Evolutionary conservation across 129 eudicot species (phyloP).

Genomic region (Apium graveolens): DNA sequence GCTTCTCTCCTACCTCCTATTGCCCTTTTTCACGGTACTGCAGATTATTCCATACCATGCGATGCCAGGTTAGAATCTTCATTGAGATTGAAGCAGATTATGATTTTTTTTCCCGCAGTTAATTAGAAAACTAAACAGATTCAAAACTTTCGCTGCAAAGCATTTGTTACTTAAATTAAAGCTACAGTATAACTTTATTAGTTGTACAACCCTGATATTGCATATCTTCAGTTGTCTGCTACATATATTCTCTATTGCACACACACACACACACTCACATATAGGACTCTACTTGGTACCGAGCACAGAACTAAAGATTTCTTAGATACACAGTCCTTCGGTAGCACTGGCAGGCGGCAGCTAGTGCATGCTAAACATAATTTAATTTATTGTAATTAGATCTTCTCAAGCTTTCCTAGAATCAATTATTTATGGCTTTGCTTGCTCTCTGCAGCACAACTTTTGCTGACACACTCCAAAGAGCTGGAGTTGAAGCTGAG

Average conservation of each 20-base stretch:
- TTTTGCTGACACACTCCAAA: conserved; percentile 76
- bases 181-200: not conserved
- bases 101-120: not conserved
- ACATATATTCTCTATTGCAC: not conserved
- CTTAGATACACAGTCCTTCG: not conserved
- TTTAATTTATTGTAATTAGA: not conserved
- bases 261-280: not conserved
- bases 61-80: conserved; percentile 52
- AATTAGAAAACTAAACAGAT: not conserved
- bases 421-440: not conserved
- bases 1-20: conserved; percentile 68
- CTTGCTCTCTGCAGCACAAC: conserved; percentile 36
- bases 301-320: not conserved
- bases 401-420: not conserved
- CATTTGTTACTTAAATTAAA: not conserved
- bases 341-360: too few species aligned
- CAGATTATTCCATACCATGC: conserved; percentile 80
- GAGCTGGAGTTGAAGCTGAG: conserved; percentile 68
- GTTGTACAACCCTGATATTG: not conserved
- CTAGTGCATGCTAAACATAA: not conserved
- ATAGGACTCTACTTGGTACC: not conserved
- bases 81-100: not conserved
- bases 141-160: not conserved
- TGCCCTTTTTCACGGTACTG: conserved; percentile 75
- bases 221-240: not conserved